A percentile compares a stretch with the other conserved stretches of the same genome.
These are phyloP conservation scores for Cystobasidiaceae sp. DNA, from an alignment of 1,284 basidiomycete species.

Conservation along the genomic window DNA sequence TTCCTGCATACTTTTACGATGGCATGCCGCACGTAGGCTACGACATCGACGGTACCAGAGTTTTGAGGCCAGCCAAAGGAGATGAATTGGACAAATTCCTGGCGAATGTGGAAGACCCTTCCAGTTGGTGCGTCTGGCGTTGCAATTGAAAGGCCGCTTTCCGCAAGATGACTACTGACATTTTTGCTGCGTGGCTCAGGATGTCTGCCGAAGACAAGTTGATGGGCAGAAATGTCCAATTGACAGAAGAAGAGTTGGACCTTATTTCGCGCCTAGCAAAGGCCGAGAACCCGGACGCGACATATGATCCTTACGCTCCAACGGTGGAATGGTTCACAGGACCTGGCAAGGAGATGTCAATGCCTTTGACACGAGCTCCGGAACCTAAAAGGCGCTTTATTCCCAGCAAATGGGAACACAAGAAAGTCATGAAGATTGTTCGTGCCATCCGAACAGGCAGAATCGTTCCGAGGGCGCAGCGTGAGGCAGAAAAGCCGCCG, in stretches of 20 bases:
- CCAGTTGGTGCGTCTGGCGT: conserved; percentile 64
- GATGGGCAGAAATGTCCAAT: conserved; percentile 74
- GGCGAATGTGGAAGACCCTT: conserved; percentile 84
- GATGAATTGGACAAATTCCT: conserved; percentile 98
- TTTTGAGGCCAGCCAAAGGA: conserved; percentile 87
- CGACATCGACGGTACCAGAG: conserved; percentile 87
- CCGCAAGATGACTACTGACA: conserved; percentile 2
- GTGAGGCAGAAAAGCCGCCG: conserved; percentile 61
- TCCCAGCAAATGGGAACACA: conserved; percentile 99
- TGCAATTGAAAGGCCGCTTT: background rate
- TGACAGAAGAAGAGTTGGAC: conserved; percentile 87
- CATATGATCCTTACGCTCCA: conserved; percentile 86
- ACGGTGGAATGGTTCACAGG: conserved; percentile 97
- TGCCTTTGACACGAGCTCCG: conserved; percentile 83
- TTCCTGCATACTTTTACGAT: conserved; percentile 99
- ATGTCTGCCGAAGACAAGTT: conserved; percentile 90
- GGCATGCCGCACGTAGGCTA: conserved; percentile 99
- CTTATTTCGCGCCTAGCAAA: conserved; percentile 86
- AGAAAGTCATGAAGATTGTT: conserved; percentile 99
- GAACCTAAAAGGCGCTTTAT: conserved; percentile 97
- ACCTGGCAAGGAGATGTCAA: conserved; percentile 85
- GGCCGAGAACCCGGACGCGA: conserved; percentile 84
- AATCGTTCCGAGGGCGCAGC: conserved; percentile 81
- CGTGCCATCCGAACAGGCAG: conserved; percentile 94
- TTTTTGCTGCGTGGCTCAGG: conserved; percentile 52